phyloP scores from a whole-genome alignment of 2,329 filamentous ascomycete species.

The Paecilomyces niveus region DNA sequence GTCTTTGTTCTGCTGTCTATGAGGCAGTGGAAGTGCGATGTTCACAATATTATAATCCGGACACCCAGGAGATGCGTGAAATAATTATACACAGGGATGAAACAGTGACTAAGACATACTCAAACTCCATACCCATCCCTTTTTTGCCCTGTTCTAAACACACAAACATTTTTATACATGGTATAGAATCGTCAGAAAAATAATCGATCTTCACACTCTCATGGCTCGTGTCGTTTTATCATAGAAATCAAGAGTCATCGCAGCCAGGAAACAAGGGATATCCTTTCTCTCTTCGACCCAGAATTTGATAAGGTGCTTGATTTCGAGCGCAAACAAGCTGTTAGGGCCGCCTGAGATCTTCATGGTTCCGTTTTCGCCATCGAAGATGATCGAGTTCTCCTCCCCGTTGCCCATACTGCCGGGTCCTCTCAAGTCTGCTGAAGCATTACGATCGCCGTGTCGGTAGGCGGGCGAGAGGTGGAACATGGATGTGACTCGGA shows the following conservation, averaged over 20 bases:
- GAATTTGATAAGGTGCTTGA: constrained; percentile 80
- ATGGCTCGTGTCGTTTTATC: constrained; percentile 50
- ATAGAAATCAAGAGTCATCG: constrained; percentile 87
- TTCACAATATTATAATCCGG: no score
- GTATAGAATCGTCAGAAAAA: constrained; percentile 5
- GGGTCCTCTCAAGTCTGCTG: constrained; percentile 50
- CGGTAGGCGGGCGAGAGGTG: constrained; percentile 54
- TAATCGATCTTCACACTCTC: constrained; percentile 19
- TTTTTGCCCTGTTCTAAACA: background rate
- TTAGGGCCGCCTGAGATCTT: constrained; percentile 88
- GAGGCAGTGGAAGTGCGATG: no score
- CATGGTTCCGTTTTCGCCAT: constrained; percentile 93
- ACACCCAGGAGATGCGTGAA: no score
- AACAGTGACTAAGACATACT: no score
- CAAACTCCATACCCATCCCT: background rate
- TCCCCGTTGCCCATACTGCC: constrained; percentile 41
- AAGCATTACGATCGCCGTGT: constrained; percentile 41
- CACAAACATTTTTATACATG: constrained; percentile 1
- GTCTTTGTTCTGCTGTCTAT: no score
- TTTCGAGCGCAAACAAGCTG: constrained; percentile 78
- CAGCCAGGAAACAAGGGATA: constrained; percentile 87
- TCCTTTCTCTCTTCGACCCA: constrained; percentile 93
- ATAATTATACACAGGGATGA: no score
- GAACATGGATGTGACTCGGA: constrained; percentile 81
- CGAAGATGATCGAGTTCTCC: constrained; percentile 66